Evolutionary conservation across 768 basidiomycete species (phyloP), one percentile per base, ranked within the genome.

Genomic region (Leccinum disarticulatum): DNA sequence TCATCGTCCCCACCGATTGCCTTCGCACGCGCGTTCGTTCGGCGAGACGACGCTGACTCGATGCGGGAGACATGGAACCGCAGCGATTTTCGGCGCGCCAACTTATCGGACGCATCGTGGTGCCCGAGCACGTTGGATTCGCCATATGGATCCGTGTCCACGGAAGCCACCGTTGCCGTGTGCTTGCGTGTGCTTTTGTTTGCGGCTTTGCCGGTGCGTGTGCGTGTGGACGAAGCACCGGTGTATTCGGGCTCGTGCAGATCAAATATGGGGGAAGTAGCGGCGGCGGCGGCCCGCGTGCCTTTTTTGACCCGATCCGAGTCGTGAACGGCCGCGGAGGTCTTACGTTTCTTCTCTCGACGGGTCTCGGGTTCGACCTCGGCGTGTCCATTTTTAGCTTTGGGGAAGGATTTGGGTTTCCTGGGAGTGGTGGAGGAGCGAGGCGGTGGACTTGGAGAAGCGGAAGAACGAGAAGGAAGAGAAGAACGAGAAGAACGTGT

Each of bases 1-100:
- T 99, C 97, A 67, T 98, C 96, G 70, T 99, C 97, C 17, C 97
- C 97, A 31, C 91, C 90, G 55, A 86, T 71, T 5, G 89, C 85
- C 27, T 81, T 82, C 61, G 77, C 81, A 58, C 91, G 80, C 6
- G 93, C 93, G 30, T 84, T 85, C 57, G 86, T 83, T 56, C 95
- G 82, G 60, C 90, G 80, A 11, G 88, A 85, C 55, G 86, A 83
- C 6, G 92, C 84, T 58, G 87, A 87, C 70, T 92, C 92, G 67
- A 99, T 95, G 70, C 89, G 91, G 56, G 91, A 84, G 5, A 93
- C 94, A 74, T 98, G 92, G 85, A 98, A 99, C 36, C 90, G 87
- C 33, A 98, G 82, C 7, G 91, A 84, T 64, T 89, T 90, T 65
- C 86, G 88, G 57, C 89, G 86, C 4, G 90, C 87, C 19, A 79